A percentile compares a stretch with the other conserved stretches of the same genome.
These are phyloP conservation scores for Sideroxylon spinosum DNA, from an alignment of 179 eudicot genomes.

Conservation along the genomic window DNA sequence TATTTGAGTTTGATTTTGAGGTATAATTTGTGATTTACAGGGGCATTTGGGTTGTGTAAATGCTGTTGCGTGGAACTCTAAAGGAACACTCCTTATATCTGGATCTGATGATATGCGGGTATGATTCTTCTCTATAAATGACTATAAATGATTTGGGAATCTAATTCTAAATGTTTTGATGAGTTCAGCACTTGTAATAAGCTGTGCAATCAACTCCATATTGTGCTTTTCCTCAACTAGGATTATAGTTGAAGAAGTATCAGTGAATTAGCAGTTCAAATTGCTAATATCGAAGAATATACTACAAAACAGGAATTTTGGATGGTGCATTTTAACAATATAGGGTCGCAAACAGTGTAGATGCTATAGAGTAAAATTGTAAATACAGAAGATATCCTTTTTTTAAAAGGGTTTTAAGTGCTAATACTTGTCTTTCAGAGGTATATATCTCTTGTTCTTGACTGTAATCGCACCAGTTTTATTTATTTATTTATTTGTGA, in stretches of 20 bases:
- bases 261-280: too few relatives aligned
- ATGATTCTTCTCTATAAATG: conserved; percentile 19
- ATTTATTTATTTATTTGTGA: neutral
- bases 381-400: too few relatives aligned
- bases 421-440: neutral
- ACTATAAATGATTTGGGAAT: neutral
- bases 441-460: neutral
- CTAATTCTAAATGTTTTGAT: neutral
- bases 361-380: too few relatives aligned
- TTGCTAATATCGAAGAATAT: too few relatives aligned
- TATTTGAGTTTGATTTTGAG: neutral
- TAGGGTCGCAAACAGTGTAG: too few relatives aligned
- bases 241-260: too few relatives aligned
- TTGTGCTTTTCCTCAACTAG: neutral
- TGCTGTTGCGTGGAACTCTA: conserved; percentile 86
- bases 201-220: neutral
- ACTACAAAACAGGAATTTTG: too few relatives aligned
- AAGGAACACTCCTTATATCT: conserved; percentile 80
- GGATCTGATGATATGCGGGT: conserved; percentile 95
- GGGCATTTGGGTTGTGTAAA: conserved; percentile 93
- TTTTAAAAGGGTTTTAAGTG: neutral
- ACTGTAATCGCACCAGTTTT: neutral
- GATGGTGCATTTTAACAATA: too few relatives aligned
- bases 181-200: too few relatives aligned
- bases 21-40: conserved; percentile 30